phyloP scores from a whole-genome alignment of 2,329 filamentous ascomycete species.

The Colletotrichum sp. region DNA sequence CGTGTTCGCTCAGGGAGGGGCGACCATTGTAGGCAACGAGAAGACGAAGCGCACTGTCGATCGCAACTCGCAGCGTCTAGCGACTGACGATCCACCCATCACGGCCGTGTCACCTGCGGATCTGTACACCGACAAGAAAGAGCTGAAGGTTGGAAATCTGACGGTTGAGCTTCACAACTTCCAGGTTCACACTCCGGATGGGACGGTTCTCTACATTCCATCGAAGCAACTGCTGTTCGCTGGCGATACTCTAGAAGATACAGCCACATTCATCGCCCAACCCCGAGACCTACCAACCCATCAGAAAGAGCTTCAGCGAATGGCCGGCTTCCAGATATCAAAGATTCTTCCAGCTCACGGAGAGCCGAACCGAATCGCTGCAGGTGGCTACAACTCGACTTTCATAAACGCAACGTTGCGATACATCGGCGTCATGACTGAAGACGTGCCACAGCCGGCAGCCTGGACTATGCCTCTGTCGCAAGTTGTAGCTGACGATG shows the following conservation, averaged over 20 bases:
- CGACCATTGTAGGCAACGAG: conserved; percentile 7
- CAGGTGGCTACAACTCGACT: conserved; percentile 14
- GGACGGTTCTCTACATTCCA: conserved; percentile 10
- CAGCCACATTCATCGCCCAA: conserved; percentile 15
- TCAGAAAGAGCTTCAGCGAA: conserved; percentile 8
- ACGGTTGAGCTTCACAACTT: conserved; percentile 16
- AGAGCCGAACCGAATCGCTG: conserved; percentile 2
- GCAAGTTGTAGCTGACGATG: conserved; percentile 10
- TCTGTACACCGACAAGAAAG: not conserved
- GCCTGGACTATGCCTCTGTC: conserved; percentile 13
- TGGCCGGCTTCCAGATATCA: not conserved
- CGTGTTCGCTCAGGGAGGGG: conserved; percentile 9
- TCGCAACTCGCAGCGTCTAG: not conserved
- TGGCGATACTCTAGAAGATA: conserved; percentile 16
- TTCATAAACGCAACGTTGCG: conserved; percentile 13
- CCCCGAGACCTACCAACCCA: not conserved
- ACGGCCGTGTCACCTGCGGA: conserved; percentile 7
- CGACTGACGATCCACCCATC: conserved; percentile 10
- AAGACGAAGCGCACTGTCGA: not conserved
- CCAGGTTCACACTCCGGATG: conserved; percentile 13
- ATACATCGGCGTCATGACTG: conserved; percentile 14
- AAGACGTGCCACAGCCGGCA: conserved; percentile 7
- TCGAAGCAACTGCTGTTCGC: conserved; percentile 15
- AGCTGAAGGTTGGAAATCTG: conserved; percentile 8
- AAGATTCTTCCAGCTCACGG: conserved; percentile 17